phyloP scores from a whole-genome alignment of 192 early-diverging fungal species.

The Rhizoclosmatium sp. region DNA sequence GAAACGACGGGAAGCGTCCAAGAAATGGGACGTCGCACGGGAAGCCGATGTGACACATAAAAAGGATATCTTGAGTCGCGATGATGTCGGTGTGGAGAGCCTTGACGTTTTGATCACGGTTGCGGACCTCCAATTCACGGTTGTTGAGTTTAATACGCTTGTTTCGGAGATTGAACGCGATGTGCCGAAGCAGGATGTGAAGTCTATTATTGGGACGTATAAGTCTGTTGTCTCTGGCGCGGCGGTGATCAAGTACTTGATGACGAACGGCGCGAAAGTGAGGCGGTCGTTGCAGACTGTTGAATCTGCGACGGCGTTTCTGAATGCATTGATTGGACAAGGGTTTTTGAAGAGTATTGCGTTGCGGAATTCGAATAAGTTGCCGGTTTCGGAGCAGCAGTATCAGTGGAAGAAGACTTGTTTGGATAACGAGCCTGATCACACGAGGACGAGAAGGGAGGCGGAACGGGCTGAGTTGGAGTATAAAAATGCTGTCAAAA shows the following conservation, averaged over 20 bases:
- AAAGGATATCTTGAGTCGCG: constrained; percentile 5
- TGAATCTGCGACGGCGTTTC: constrained; percentile 24
- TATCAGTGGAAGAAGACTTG: constrained; percentile 54
- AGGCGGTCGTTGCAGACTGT: constrained; percentile 7
- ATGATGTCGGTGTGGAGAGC: constrained; percentile 5
- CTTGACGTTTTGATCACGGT: constrained; percentile 47
- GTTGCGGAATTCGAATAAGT: constrained; percentile 29
- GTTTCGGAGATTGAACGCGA: constrained; percentile 47
- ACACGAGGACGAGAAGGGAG: constrained; percentile 44
- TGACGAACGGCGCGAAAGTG: constrained; percentile 16
- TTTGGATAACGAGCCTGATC: constrained; percentile 51
- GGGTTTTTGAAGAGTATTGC: constrained; percentile 46
- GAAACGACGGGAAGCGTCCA: constrained; percentile 24
- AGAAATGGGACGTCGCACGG: constrained; percentile 34
- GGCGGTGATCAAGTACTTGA: constrained; percentile 40
- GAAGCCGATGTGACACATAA: constrained; percentile 38
- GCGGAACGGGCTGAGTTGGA: constrained; percentile 51
- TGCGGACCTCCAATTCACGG: constrained; percentile 40
- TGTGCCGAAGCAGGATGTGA: constrained; percentile 48
- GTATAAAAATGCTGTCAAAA: constrained; percentile 39
- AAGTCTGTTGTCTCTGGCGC: constrained; percentile 47
- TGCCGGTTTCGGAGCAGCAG: constrained; percentile 19
- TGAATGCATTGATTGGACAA: constrained; percentile 43
- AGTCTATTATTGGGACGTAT: constrained; percentile 47
- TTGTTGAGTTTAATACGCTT: constrained; percentile 53